Base-by-base conservation (phyloP, 768 basidiomycete species). In the Russula lepida region DNA sequence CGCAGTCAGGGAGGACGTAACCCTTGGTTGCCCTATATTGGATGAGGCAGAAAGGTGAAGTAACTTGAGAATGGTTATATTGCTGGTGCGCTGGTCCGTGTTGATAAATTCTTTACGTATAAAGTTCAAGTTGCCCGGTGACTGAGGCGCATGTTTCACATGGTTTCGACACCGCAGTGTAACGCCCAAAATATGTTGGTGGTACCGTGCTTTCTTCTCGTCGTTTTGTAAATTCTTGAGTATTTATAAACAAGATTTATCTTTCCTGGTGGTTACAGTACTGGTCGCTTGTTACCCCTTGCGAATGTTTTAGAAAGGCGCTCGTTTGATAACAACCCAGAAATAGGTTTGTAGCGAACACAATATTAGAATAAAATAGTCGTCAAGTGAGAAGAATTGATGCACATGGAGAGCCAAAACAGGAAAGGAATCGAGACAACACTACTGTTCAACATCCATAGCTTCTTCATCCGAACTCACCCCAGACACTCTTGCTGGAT, bases 361-460 rank as follows among this genome's bases (percentile, higher is more conserved):
- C 6, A 41, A 33, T 23, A 35, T 51, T 6, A 39, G 9, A 15
- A 48, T 27, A 37, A 13, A 46, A 35, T 43, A n/a, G 23, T 8
- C 4, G 23, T n/a, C 15, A 51, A 17, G 41, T 25, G 21, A 41
- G 8, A 44, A 35, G 39, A 21, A 32, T 2, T 23, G 41, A 41
- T 58, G 19, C 19, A 27, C 8, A 48, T 30, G 19, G 19, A 49
- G 23, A n/a, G 27, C 23, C 3, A 15, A 23, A 35, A 23, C 25
- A 11, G 25, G 21, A 28, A 28, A 19, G 23, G 23, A 35, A 52
- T 30, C 11, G 27, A 46, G 8, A 17, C 35, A 23, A 17, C 33
- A 32, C 52, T 32, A 49, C 28, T 27, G 21, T 17, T 64, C 65
- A 4, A 66, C 19, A 12, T 64, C 59, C 65, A 66, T 66, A 0